Conservation (phyloP, 192 early-diverging fungal species). For the Lobosporangium transversale region DNA sequence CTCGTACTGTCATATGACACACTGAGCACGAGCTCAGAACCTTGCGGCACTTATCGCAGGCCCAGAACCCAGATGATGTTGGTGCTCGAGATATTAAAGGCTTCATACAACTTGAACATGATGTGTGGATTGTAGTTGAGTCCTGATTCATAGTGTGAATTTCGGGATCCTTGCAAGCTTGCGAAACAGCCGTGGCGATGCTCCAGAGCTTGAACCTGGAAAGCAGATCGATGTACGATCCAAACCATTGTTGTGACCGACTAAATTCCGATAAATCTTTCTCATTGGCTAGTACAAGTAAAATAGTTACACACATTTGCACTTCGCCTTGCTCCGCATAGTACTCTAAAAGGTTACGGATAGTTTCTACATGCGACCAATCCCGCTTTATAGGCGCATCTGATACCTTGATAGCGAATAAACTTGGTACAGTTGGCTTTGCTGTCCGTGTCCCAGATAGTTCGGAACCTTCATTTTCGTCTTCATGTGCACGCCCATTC, state of each 20-base stretch:
- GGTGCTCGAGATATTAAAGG: slow-evolving; percentile 56
- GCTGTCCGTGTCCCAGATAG: slow-evolving; percentile 2
- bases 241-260: slow-evolving; percentile 71
- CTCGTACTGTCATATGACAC: slow-evolving; percentile 77
- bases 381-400: slow-evolving; percentile 37
- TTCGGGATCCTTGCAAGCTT: slow-evolving; percentile 52
- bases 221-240: slow-evolving; percentile 77
- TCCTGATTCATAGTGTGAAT: slow-evolving; percentile 58
- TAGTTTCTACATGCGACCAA: slow-evolving; percentile 60
- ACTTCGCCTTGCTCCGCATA: slow-evolving; percentile 84
- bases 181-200: slow-evolving; percentile 69
- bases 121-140: slow-evolving; percentile 77
- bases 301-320: slow-evolving; percentile 81
- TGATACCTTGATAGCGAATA: slow-evolving; percentile 51
- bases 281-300: slow-evolving; percentile 67
- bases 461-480: slow-evolving; percentile 12
- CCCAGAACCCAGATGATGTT: slow-evolving; percentile 61
- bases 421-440: slow-evolving; percentile 28
- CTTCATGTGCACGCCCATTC: background rate
- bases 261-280: slow-evolving; percentile 30
- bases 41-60: slow-evolving; percentile 75
- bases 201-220: slow-evolving; percentile 77
- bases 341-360: slow-evolving; percentile 69
- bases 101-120: slow-evolving; percentile 75
- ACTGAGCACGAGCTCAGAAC: slow-evolving; percentile 72